Conservation (phyloP, 345 rosid species). For the Corchorus olitorius region DNA sequence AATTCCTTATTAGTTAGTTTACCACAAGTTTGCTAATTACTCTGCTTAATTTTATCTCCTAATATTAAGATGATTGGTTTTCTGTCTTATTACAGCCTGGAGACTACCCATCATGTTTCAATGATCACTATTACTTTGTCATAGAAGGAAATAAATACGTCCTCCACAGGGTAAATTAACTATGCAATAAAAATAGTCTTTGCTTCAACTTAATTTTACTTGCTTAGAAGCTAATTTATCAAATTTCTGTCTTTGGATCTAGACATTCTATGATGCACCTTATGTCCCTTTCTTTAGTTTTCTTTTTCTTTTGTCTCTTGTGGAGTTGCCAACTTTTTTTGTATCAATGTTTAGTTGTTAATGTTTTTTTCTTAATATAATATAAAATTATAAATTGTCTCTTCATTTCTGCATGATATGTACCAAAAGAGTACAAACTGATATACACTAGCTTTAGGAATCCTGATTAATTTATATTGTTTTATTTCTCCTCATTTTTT, state of each 20-base stretch:
- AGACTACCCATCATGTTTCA: constrained; percentile 38
- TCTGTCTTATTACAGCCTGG: constrained; percentile 26
- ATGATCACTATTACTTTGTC: constrained; percentile 36
- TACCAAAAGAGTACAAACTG: too few species aligned
- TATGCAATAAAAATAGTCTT: neutral
- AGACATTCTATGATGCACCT: neutral
- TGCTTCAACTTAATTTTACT: neutral
- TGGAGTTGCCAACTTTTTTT: neutral
- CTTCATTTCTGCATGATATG: too few species aligned
- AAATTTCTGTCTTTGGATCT: neutral
- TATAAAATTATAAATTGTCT: too few species aligned
- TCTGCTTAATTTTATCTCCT: too few species aligned
- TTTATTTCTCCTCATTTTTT: too few species aligned
- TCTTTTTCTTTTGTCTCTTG: neutral
- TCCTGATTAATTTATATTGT: too few species aligned
- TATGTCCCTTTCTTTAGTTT: neutral
- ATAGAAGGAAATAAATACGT: constrained; percentile 32
- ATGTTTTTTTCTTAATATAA: neutral
- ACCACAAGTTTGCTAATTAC: too few species aligned
- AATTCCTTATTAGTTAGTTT: too few species aligned
- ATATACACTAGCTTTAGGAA: too few species aligned
- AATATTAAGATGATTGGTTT: constrained; percentile 10
- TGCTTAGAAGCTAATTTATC: neutral
- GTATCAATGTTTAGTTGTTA: neutral
- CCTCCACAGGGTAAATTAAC: constrained; percentile 36